These are phyloP conservation scores for Fraxinus floribunda DNA, from an alignment of 305 asterid species.

Conservation along the genomic window DNA sequence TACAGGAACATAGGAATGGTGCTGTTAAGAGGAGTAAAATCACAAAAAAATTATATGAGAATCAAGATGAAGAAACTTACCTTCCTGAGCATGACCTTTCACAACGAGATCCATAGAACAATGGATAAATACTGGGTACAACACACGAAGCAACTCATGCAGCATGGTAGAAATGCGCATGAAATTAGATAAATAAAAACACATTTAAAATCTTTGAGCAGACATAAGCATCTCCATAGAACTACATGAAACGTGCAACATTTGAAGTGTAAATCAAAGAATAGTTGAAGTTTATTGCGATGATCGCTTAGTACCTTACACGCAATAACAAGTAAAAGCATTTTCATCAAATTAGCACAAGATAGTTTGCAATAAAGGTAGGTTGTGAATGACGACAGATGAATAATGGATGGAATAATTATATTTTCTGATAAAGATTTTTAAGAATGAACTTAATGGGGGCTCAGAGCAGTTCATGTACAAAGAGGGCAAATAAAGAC, in stretches of 20 bases:
- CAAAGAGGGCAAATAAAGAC: conserved; percentile 2
- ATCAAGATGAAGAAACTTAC: conserved; percentile 32
- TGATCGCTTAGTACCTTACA: neutral
- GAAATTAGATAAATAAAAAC: conserved; percentile 5
- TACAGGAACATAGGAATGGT: conserved; percentile 9
- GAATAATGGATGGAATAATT: neutral
- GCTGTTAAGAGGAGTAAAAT: conserved; percentile 19
- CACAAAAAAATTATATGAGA: neutral
- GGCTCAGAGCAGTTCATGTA: neutral
- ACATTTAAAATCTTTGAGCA: neutral
- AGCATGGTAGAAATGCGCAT: conserved; percentile 36
- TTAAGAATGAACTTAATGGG: neutral
- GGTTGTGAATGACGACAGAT: neutral
- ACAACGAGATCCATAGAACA: conserved; percentile 93
- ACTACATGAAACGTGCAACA: neutral
- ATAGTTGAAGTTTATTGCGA: neutral
- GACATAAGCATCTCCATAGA: neutral
- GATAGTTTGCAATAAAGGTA: neutral
- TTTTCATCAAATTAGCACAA: neutral
- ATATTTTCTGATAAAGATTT: neutral
- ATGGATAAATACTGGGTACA: conserved; percentile 88
- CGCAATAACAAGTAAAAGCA: neutral
- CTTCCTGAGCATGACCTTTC: conserved; percentile 85
- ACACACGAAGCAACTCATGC: conserved; percentile 91
- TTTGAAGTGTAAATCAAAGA: neutral